A percentile compares a stretch with the other conserved stretches of the same genome.
phyloP scores from a whole-genome alignment of 495 filamentous ascomycete species.

The Penicillium dipodomyicola region DNA sequence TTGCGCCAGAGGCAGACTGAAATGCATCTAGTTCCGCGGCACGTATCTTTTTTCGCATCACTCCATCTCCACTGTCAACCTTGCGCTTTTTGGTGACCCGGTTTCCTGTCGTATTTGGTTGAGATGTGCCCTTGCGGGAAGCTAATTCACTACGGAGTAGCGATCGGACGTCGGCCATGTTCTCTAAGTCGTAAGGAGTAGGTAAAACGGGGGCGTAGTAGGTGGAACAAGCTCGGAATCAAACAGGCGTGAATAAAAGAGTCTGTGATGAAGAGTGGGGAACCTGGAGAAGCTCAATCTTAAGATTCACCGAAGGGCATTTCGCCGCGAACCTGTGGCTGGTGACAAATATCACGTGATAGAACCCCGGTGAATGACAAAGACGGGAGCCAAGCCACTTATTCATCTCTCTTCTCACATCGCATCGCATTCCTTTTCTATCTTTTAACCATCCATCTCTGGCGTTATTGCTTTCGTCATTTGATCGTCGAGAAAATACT shows the following conservation, averaged over 20 bases:
- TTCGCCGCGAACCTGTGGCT: slow-evolving; percentile 16
- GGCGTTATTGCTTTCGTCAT: slow-evolving; percentile 9
- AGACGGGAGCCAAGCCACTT: slow-evolving; percentile 11
- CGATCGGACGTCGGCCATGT: slow-evolving; percentile 82
- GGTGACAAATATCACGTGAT: slow-evolving; percentile 9
- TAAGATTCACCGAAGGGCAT: slow-evolving; percentile 10
- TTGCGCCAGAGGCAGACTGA: slow-evolving; percentile 24
- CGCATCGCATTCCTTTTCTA: slow-evolving; percentile 8
- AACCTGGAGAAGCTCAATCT: slow-evolving; percentile 31
- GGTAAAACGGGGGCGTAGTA: neutral
- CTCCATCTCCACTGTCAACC: slow-evolving; percentile 47
- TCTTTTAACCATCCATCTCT: slow-evolving; percentile 18
- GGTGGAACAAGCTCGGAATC: slow-evolving; percentile 5
- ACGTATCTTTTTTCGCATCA: slow-evolving; percentile 50
- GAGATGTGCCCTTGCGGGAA: slow-evolving; percentile 62
- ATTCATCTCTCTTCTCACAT: slow-evolving; percentile 14
- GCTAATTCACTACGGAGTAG: slow-evolving; percentile 79
- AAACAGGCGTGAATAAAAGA: slow-evolving; percentile 10
- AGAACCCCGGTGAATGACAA: neutral
- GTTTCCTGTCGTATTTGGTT: slow-evolving; percentile 38
- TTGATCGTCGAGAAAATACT: neutral
- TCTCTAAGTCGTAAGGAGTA: slow-evolving; percentile 1
- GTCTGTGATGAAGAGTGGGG: slow-evolving; percentile 24
- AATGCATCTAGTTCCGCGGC: slow-evolving; percentile 32
- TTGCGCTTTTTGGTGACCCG: slow-evolving; percentile 58